Conservation (phyloP, 2,329 filamentous ascomycete species). For the Colletotrichum somersetense region DNA sequence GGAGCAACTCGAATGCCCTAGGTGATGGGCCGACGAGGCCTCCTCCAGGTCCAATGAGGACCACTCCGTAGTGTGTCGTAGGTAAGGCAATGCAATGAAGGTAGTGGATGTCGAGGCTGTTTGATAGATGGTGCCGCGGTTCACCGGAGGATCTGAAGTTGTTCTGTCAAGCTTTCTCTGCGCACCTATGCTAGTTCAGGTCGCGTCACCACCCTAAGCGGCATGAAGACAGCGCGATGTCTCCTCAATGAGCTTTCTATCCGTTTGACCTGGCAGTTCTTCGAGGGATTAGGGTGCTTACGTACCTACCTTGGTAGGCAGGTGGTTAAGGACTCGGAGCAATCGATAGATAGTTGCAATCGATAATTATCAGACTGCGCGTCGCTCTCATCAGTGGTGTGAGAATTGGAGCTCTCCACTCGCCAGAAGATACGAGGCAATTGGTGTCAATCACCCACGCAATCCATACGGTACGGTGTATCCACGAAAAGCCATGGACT, state of each 20-base stretch:
- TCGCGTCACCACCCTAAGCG: not conserved
- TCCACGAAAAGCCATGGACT: not conserved
- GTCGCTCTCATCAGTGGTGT: conserved; percentile 8
- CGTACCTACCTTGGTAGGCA: not conserved
- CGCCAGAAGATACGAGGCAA: not conserved
- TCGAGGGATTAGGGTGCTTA: not conserved
- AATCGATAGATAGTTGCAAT: not conserved
- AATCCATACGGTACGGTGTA: no score
- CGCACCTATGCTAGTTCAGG: not conserved
- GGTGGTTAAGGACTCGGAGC: not conserved
- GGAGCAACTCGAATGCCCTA: conserved; percentile 36
- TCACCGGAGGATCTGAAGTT: not conserved
- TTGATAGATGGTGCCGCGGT: not conserved
- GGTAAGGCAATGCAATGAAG: no score
- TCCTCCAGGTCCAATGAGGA: not conserved
- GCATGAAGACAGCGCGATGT: not conserved
- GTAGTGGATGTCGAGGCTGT: not conserved
- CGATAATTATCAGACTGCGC: not conserved
- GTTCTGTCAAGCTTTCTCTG: not conserved
- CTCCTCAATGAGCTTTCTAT: not conserved
- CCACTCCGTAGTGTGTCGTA: no score
- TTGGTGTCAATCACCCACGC: no score
- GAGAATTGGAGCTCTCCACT: not conserved
- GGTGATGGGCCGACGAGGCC: not conserved
- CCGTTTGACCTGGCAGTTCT: not conserved